Conservation (phyloP, 768 basidiomycete genomes). For the Collybiopsis luxurians region DNA sequence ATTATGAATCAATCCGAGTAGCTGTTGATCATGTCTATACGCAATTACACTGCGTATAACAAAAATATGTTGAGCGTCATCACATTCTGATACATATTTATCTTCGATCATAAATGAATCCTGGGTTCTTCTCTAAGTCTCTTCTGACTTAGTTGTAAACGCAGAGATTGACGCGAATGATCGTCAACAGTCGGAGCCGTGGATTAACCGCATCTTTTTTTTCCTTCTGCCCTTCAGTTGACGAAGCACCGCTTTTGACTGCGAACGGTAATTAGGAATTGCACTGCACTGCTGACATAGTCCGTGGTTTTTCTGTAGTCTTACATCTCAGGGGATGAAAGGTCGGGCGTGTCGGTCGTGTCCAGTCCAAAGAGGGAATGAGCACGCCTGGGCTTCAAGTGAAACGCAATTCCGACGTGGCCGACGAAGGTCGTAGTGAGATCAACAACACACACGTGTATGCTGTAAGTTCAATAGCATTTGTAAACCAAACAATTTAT, state of each 20-base stretch:
- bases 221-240: too few relatives aligned
- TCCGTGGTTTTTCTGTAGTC: too few relatives aligned
- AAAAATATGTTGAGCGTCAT: neutral
- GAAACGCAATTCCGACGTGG: neutral
- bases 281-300: too few relatives aligned
- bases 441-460: too few relatives aligned
- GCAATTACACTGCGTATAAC: neutral
- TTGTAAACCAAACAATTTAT: neutral
- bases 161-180: neutral
- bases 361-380: neutral
- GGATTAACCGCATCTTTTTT: neutral
- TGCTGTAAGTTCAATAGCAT: neutral
- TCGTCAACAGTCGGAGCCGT: neutral
- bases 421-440: too few relatives aligned
- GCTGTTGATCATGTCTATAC: slow-evolving; percentile 60
- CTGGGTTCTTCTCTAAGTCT: neutral
- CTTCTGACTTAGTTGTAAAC: neutral
- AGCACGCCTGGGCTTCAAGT: too few relatives aligned
- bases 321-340: too few relatives aligned
- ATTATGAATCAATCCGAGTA: slow-evolving; percentile 56
- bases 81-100: too few relatives aligned
- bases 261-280: neutral
- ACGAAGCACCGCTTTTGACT: too few relatives aligned
- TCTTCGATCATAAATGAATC: slow-evolving; percentile 1
- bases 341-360: too few relatives aligned